phyloP scores from a whole-genome alignment of 1,284 basidiomycete genomes.

The Austroboletus olivaceoglutinosus region DNA sequence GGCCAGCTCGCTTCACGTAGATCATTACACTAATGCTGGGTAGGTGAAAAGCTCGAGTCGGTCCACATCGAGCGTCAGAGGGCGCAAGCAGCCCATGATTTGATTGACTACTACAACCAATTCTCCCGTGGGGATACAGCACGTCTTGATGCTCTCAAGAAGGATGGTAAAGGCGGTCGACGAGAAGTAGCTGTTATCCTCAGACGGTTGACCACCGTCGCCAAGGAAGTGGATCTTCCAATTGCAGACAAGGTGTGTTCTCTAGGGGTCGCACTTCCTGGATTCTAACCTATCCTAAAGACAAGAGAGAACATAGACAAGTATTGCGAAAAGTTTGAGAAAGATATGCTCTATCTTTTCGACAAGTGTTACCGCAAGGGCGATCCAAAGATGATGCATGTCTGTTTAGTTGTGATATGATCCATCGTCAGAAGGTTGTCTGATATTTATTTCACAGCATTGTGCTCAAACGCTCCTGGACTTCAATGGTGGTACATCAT shows the following conservation, averaged over 20 bases:
- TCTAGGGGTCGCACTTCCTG: neutral
- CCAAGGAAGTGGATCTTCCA: slow-evolving; percentile 89
- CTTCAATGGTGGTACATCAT: slow-evolving; percentile 96
- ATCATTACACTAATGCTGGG: slow-evolving; percentile 10
- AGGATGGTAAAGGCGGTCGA: slow-evolving; percentile 85
- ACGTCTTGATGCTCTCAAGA: slow-evolving; percentile 76
- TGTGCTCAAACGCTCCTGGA: slow-evolving; percentile 96
- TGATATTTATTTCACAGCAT: slow-evolving; percentile 56
- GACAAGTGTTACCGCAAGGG: slow-evolving; percentile 94
- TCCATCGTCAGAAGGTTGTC: slow-evolving; percentile 1
- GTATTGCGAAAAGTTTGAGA: slow-evolving; percentile 98
- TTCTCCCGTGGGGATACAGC: slow-evolving; percentile 84
- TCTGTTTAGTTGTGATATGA: slow-evolving; percentile 43
- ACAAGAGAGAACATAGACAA: slow-evolving; percentile 88
- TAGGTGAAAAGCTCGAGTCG: slow-evolving; percentile 94
- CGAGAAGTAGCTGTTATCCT: slow-evolving; percentile 87
- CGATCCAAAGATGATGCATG: slow-evolving; percentile 99
- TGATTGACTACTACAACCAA: slow-evolving; percentile 96
- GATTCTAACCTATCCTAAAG: slow-evolving; percentile 37
- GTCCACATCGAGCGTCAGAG: slow-evolving; percentile 91
- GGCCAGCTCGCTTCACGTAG: slow-evolving; percentile 19
- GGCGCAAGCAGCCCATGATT: slow-evolving; percentile 90
- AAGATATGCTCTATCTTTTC: slow-evolving; percentile 96
- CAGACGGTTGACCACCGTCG: slow-evolving; percentile 84
- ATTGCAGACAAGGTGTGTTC: slow-evolving; percentile 69